These are phyloP conservation scores for Myrmaecium sp. DNA, from an alignment of 2,329 filamentous ascomycete genomes.

Conservation along the genomic window DNA sequence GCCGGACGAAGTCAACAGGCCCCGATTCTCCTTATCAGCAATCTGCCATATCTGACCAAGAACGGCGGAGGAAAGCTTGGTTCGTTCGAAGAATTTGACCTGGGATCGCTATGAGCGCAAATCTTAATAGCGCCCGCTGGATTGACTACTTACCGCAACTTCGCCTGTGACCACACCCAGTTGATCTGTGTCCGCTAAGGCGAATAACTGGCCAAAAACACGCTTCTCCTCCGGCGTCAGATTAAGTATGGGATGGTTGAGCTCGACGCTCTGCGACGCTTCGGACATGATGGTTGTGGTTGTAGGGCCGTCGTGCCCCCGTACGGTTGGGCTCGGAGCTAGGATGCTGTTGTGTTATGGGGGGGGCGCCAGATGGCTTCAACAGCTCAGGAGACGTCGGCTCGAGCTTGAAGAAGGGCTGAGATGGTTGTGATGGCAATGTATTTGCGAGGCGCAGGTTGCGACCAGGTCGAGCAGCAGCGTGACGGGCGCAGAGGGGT, in stretches of 20 bases:
- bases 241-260: slow-evolving; percentile 50
- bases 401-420: too few relatives aligned
- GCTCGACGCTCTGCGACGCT: slow-evolving; percentile 15
- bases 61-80: slow-evolving; percentile 66
- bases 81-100: slow-evolving; percentile 98
- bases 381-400: too few relatives aligned
- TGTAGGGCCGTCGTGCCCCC: slow-evolving; percentile 6
- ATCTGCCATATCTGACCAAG: slow-evolving; percentile 98
- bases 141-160: too few relatives aligned
- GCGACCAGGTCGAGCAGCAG: too few relatives aligned
- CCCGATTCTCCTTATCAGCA: slow-evolving; percentile 89
- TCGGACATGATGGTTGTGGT: slow-evolving; percentile 20
- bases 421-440: too few relatives aligned
- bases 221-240: slow-evolving; percentile 84
- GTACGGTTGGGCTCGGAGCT: slow-evolving; percentile 17
- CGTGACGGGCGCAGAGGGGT: too few relatives aligned
- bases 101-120: too few relatives aligned
- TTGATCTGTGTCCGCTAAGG: slow-evolving; percentile 77
- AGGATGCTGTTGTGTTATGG: too few relatives aligned
- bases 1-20: slow-evolving; percentile 78
- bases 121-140: too few relatives aligned
- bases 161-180: slow-evolving; percentile 92
- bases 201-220: slow-evolving; percentile 82
- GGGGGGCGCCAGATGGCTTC: too few relatives aligned
- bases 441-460: too few relatives aligned